Percentiles rank a stretch among this genome's conserved stretches.
These are phyloP conservation scores for Solanum ossicruentum DNA, from an alignment of 257 asterid species.

Conservation along the genomic window DNA sequence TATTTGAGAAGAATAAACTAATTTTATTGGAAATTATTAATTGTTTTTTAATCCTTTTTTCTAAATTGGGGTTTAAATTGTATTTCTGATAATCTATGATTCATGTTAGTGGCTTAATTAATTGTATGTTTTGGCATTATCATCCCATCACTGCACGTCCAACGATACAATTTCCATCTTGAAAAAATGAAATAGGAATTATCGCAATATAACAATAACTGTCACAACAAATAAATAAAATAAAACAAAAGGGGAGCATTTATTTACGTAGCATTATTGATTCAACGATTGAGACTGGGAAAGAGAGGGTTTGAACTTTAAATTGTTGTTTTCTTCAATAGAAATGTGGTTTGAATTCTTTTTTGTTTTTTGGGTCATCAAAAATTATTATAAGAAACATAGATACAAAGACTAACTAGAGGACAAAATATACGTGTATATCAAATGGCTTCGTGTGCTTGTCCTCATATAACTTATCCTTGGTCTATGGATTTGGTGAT, in stretches of 20 bases:
- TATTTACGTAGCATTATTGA: background rate
- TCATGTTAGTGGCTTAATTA: background rate
- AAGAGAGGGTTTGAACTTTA: background rate
- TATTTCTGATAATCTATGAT: background rate
- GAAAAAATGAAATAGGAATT: background rate
- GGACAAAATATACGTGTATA: background rate
- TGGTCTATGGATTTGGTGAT: background rate
- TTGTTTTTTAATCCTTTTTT: background rate
- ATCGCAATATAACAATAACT: background rate
- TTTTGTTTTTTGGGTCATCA: background rate
- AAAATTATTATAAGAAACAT: background rate
- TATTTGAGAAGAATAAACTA: background rate
- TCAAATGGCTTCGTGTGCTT: background rate
- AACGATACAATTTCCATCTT: background rate
- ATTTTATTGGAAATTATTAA: background rate
- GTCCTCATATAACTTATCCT: background rate
- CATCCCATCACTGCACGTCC: background rate
- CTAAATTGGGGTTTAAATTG: background rate
- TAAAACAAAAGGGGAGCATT: background rate
- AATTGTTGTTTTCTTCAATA: background rate
- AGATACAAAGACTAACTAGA: background rate
- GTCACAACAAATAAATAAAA: background rate
- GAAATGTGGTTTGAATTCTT: background rate
- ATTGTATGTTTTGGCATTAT: background rate
- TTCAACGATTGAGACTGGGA: background rate